Base-by-base conservation (phyloP, 805 yeast species). In the Myxozyma kluyveri region DNA sequence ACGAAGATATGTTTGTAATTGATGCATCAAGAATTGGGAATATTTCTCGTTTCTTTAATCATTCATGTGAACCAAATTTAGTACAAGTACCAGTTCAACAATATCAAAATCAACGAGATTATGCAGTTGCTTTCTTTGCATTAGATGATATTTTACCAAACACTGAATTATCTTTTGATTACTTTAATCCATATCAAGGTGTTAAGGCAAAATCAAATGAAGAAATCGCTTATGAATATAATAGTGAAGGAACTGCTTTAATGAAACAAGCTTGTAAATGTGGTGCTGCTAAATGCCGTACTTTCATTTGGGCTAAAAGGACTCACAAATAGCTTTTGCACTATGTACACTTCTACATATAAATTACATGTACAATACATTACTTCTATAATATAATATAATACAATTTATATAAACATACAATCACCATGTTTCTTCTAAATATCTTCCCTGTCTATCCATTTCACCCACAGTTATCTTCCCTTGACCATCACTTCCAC, bases 381-480 rank as follows among this genome's bases (percentile, higher is more conserved):
- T n/a, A 9, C 32, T 22, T 18, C 42, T 31, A 17, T 29, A 10
- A n/a, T 42, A 27, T 10, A 19, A 26, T n/a, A n/a, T n/a, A n/a
- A n/a, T 29, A 9, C 33, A 9, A 29, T 29, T 9, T 4, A 19
- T 33, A n/a, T 31, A 14, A 3, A 32, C 4, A 14, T 4, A 2
- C 18, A 7, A 12, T 24, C 17, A 88, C 96, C 96, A 88, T 0
- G 93, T 86, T 61, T 88, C 96, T 68, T 88, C 95, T 39, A 85
- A 69, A 63, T 86, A 88, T 61, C 88, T 73, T 18, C 80, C 77
- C 17, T 65, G 63, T 52, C 73, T 75, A 61, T 88, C 95, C 77
- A 87, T 71, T 2, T 70, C 70, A 18, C 75, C 58, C 41, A 86
- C 74, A 0, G 86, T 80, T n/a, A 69, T 17, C 24, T 21, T 39